Evolutionary conservation across 768 basidiomycete species (phyloP).

Genomic region (Multifurca ochricompacta): DNA sequence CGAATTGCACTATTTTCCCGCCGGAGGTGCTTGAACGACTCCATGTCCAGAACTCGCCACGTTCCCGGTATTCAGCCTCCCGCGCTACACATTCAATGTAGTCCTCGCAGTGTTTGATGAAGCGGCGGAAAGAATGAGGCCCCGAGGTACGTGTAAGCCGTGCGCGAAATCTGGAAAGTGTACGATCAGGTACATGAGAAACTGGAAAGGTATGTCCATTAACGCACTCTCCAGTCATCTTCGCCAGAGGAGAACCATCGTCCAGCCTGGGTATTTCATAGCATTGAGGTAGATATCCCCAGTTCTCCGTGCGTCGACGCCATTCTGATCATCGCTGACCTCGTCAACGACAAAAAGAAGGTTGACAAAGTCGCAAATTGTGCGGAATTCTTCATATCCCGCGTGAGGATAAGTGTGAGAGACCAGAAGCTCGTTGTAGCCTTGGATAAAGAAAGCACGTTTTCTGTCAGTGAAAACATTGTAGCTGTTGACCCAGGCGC

Average conservation of each 20-base stretch:
- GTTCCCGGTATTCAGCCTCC: slow-evolving; percentile 60
- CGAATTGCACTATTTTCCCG: slow-evolving; percentile 66
- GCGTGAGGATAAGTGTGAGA: slow-evolving; percentile 59
- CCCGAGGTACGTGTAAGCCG: slow-evolving; percentile 42
- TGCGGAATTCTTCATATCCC: slow-evolving; percentile 51
- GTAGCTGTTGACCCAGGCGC: slow-evolving; percentile 59
- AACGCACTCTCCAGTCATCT: slow-evolving; percentile 60
- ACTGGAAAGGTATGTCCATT: background rate
- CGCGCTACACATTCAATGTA: slow-evolving; percentile 52
- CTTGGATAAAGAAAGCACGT: slow-evolving; percentile 55
- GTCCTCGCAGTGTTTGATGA: slow-evolving; percentile 44
- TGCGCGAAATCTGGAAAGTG: slow-evolving; percentile 41
- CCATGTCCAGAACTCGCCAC: slow-evolving; percentile 47
- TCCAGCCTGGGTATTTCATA: slow-evolving; percentile 47
- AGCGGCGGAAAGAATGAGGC: slow-evolving; percentile 41
- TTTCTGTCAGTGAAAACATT: slow-evolving; percentile 54
- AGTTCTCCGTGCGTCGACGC: slow-evolving; percentile 47
- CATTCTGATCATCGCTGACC: slow-evolving; percentile 60
- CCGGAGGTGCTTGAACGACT: slow-evolving; percentile 49
- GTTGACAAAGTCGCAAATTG: slow-evolving; percentile 53
- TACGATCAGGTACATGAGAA: background rate
- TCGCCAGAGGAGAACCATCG: slow-evolving; percentile 51
- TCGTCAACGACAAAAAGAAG: slow-evolving; percentile 57
- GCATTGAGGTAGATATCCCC: slow-evolving; percentile 49
- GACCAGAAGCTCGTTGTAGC: slow-evolving; percentile 55